Evolutionary conservation across 768 basidiomycete genomes (phyloP), one percentile per base, ranked within the genome.

Genomic region (Leccinum uliginosum): DNA sequence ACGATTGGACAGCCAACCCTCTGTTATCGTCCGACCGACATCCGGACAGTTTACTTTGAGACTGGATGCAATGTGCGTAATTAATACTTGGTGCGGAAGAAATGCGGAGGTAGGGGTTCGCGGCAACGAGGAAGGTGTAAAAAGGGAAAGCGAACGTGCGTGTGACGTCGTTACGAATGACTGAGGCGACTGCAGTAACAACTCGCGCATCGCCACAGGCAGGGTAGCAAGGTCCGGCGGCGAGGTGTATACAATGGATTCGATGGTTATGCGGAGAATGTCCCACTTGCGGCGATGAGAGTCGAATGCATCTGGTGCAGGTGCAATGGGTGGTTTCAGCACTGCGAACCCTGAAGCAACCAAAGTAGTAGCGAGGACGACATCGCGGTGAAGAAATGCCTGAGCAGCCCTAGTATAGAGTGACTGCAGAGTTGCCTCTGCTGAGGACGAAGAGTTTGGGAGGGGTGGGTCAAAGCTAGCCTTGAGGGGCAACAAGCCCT

Each of bases 241-340:
- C 3, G 86, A 79, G 14, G 82, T 69, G 65, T 87, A 90, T 26
- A 89, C 72, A 1, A 86, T 89, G 1, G 85, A 83, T 67, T 93
- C 90, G 54, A 91, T 79, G 0, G 90, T 93, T 59, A 93, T 86
- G 24, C 91, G 81, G 7, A 93, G 83, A 55, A 93, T 83, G 65
- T 93, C 91, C 91, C 91, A 93, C 74, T 91, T 92, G 55, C 85
- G 78, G 17, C 91, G 83, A 49, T 77, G 74, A 21, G 79, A 73
- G 54, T 78, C 75, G 4, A 83, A 75, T 3, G 63, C 48, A 57
- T 84, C 84, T 43, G 64, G 61, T 0, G 54, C 54, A 6, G 63
- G 67, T 6, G 57, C 53, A 12, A 68, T 63, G 6, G 75, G 82
- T 3, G 76, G 75, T 15, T 67, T 77, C 59, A 93, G 65, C 30